Evolutionary conservation across 2,329 filamentous ascomycete genomes (phyloP), one percentile per base, ranked within the genome.

Genomic region (Hypomyces rosellus): DNA sequence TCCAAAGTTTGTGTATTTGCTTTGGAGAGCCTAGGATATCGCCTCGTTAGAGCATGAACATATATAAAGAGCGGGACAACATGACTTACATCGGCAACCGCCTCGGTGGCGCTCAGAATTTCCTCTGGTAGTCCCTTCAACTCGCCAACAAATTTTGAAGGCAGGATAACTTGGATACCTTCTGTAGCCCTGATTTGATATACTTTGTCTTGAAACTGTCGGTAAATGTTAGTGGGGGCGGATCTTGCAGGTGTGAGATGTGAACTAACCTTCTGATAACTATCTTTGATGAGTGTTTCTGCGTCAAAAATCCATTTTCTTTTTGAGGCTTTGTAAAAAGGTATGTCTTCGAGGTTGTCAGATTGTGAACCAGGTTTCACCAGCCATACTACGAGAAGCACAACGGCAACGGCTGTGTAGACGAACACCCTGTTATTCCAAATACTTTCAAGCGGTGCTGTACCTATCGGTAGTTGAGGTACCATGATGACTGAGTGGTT

Each of bases 101-200:
- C 75, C 46, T 72, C 74, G 5, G 67, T 71, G 8, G 74, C 71
- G 49, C 75, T 77, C 37, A 77, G 59, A 8, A 73, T 65, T 40
- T 76, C 70, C 48, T 77, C 75, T 0, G 74, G 74, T 5, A 77
- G 56, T 6, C 67, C 67, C 56, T 75, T 77, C 20, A 77, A 62
- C 59, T 77, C 74, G 11, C 67, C 61, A 3, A 77, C 63, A 9
- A 75, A 61, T 15, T 63, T 69, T 11, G 71, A 64, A 3, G 75
- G 75, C 30, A 77, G 66, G 44, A 77, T 61, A 9, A 75, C 72
- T 53, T 77, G 73, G 14, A 70, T 54, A 11, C 75, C 75, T 56
- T 78, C 75, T 2, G 75, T 78, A 4, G 73, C 73, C 57, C 69
- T 74, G 61, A 77, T 74, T 53, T 76, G 73, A 49, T 78, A 77